Percentiles rank a stretch among this genome's conserved stretches.
These are phyloP conservation scores for Nemania bipapillata DNA, from an alignment of 2,329 filamentous ascomycete species.

Conservation along the genomic window DNA sequence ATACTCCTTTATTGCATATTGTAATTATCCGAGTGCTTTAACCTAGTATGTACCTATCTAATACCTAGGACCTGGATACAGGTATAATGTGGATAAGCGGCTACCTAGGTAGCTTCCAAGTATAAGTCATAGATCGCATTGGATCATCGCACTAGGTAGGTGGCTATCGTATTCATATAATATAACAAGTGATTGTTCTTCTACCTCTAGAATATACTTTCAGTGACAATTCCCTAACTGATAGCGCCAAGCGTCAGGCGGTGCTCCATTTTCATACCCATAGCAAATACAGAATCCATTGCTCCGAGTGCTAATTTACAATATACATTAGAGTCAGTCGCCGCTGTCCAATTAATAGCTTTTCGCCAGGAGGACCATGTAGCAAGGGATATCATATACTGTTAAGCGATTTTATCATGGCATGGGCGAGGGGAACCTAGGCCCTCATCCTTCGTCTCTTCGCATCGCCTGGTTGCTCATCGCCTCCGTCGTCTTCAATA, in stretches of 20 bases:
- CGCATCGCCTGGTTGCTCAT: slow-evolving; percentile 58
- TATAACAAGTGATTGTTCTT: background rate
- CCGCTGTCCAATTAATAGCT: background rate
- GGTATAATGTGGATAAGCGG: no score
- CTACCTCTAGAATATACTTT: background rate
- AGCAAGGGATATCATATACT: background rate
- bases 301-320: slow-evolving; percentile 6
- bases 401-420: background rate
- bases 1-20: no score
- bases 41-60: no score
- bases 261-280: background rate
- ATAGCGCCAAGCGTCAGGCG: background rate
- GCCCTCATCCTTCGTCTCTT: slow-evolving; percentile 51
- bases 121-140: no score
- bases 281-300: background rate
- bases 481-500: slow-evolving; percentile 59
- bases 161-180: background rate
- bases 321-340: slow-evolving; percentile 15
- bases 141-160: no score
- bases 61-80: no score
- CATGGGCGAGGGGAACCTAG: slow-evolving; percentile 29
- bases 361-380: background rate
- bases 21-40: no score
- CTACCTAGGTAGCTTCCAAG: no score
- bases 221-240: background rate